Evolutionary conservation across 371 early-diverging fungal species (phyloP), one percentile per base, ranked within the genome.

Genomic region (Mortierella sp.): DNA sequence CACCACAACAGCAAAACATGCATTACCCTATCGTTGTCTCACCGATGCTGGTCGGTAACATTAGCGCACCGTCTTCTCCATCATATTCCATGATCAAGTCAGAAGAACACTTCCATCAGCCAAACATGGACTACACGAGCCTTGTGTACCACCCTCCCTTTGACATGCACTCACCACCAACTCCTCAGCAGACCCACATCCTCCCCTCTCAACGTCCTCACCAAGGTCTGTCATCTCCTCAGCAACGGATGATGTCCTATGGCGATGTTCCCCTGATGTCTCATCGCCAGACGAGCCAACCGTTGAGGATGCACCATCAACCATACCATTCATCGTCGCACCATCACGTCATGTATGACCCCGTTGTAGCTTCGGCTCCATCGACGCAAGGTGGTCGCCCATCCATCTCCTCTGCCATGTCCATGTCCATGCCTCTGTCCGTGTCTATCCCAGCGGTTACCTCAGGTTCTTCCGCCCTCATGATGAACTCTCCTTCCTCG

Each of bases 61-160:
- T 63, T 7, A 63, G 67, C 22, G 44, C 63, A 7, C 67, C 74
- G 13, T 58, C 74, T 4, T 73, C 74, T 21, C 67, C 74, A 16
- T 56, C 74, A 6, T 67, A 61, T 29, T 34, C 65, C 7, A 44
- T 54, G 9, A 51, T 67, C 67, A 73, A 73, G 60, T 55, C 63
- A 6, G 74, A 71, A 29, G 60, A 73, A 21, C 52, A 60, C 10
- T 52, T 56, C 45, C 61, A 50, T 4, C 59, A 59, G 3, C 62
- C 41, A 0, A 49, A 51, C 41, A 19, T 72, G 12, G 73, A 72
- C 12, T 73, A 63, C n/a, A n/a, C n/a, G n/a, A n/a, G n/a, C 10
- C 34, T 34, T 43, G 54, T 73, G 39, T 25, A 63, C n/a, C 67
- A 66, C 59, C 27, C 58, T 46, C 16, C 67, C 13, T 67, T 73